Percentiles rank a stretch among this genome's conserved stretches.
phyloP scores from a whole-genome alignment of 148 eudicot genomes.

The Oxyria digyna region DNA sequence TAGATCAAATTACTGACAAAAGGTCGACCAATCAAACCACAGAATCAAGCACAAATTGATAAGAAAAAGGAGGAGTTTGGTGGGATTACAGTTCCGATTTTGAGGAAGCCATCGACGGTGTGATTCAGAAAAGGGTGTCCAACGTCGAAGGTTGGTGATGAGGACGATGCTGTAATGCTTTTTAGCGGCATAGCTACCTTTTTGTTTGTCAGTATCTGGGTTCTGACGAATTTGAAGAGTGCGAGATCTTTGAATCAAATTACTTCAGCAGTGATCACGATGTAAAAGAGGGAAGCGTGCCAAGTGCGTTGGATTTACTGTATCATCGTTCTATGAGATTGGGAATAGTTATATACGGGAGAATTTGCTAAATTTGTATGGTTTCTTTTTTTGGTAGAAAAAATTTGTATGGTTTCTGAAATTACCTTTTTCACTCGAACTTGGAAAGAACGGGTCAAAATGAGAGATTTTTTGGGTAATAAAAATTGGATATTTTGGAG shows the following conservation, averaged over 20 bases:
- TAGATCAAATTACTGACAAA: neutral
- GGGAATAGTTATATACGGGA: neutral
- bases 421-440: neutral
- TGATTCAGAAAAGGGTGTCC: conserved; percentile 3
- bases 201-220: no score
- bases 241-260: neutral
- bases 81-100: neutral
- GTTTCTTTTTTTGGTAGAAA: no score
- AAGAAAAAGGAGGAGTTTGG: neutral
- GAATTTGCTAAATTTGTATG: neutral
- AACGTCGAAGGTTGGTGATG: neutral
- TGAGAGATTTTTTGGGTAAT: neutral
- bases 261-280: neutral
- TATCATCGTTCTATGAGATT: neutral
- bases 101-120: neutral
- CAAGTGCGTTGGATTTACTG: no score
- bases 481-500: no score
- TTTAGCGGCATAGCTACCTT: neutral
- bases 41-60: neutral
- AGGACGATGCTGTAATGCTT: neutral
- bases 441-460: neutral
- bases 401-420: neutral
- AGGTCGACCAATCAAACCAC: neutral
- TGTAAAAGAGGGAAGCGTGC: neutral
- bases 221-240: neutral